Evolutionary conservation across 2,329 filamentous ascomycete genomes (phyloP).

Genomic region (Trichoderma atroviride): DNA sequence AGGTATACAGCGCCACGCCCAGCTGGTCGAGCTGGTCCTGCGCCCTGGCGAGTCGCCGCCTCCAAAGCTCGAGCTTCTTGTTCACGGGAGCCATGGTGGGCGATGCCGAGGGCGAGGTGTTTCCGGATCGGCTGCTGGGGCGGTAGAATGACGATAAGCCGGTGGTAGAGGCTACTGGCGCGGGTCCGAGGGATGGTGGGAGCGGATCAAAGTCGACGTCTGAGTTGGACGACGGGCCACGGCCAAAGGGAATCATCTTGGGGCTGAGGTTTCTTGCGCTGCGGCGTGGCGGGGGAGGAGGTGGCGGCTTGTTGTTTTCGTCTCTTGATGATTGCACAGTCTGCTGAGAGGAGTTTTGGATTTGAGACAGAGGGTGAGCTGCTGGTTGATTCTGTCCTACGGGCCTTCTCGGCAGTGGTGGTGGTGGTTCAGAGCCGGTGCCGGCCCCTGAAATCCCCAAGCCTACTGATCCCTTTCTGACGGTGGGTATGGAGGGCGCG

Average conservation of each 20-base stretch:
- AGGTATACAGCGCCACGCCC: constrained; percentile 71
- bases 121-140: constrained; percentile 38
- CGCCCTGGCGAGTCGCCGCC: constrained; percentile 66
- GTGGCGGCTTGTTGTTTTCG: constrained; percentile 33
- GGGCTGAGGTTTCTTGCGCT: constrained; percentile 39
- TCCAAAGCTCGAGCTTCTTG: constrained; percentile 75
- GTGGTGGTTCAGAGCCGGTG: constrained; percentile 35
- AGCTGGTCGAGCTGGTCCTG: constrained; percentile 63
- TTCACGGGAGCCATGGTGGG: constrained; percentile 49
- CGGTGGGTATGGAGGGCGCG: constrained; percentile 39
- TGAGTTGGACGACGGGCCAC: constrained; percentile 41
- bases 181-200: constrained; percentile 37
- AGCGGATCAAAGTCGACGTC: constrained; percentile 48
- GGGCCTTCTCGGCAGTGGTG: constrained; percentile 43
- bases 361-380: constrained; percentile 46
- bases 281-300: constrained; percentile 46
- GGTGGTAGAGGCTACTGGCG: constrained; percentile 24
- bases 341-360: constrained; percentile 46
- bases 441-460: constrained; percentile 24
- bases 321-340: constrained; percentile 28
- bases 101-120: constrained; percentile 41
- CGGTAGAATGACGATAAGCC: constrained; percentile 33
- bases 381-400: constrained; percentile 31
- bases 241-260: constrained; percentile 36
- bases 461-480: constrained; percentile 31